Evolutionary conservation across 495 filamentous ascomycete genomes (phyloP), one percentile per base, ranked within the genome.

Genomic region (Penicillium malachiteum): DNA sequence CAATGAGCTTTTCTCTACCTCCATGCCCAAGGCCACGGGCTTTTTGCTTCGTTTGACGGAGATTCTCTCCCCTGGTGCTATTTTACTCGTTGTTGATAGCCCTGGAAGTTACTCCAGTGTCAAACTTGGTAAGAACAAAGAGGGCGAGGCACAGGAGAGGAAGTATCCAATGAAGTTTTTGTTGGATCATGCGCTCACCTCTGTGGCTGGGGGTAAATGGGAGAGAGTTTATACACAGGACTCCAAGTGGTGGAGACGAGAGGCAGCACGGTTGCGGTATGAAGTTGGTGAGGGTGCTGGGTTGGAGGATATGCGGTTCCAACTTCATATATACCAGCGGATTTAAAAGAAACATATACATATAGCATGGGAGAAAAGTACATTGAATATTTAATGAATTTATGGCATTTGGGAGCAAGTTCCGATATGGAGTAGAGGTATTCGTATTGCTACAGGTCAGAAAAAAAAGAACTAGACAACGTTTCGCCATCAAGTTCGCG

Each of bases 81-180:
- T 94, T 10, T 74, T 98, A 0, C 79, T 97, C 0, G 90, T 98
- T 3, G 84, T 96, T 13, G 94, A 98, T 72, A 96, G 91, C 56
- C 90, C 94, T 0, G 94, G 94, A 0, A 90, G 84, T 65, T 98
- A 97, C 70, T 93, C 92, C 1, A 90, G 87, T 38, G 77, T 96
- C 12, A 79, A 78, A 3, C 60, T 96, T 0, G 82, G 82, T 3
- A 81, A 76, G 56, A 65, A 13, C 12, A 53, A 47, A 49, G 64
- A 54, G 5, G 62, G 64, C 3, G 57, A 55, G 30, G 44, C 42
- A 18, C 77, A 79, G 44, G 80, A 84, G 56, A 90, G 88, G 56
- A 82, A 78, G 39, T 98, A 97, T 70, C 91, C 92, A 0, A 97
- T 97, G 92, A 85, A 87, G 59, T 96, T 92, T 84, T 77, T 98